Evolutionary conservation across 2,329 filamentous ascomycete genomes (phyloP).

Genomic region (Pyrenophora teres): DNA sequence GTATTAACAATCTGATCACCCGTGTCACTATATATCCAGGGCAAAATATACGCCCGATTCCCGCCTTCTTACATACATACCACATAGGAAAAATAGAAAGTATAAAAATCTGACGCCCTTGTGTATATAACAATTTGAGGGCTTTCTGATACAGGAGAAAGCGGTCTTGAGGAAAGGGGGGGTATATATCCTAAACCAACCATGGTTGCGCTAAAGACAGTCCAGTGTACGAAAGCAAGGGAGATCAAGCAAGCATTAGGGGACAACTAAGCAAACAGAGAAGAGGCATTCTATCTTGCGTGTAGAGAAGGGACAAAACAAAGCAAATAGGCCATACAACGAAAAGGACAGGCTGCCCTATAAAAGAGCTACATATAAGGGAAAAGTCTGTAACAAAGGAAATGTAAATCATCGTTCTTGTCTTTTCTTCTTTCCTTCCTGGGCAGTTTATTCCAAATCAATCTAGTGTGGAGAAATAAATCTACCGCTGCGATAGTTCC

Average conservation of each 20-base stretch:
- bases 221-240: neutral
- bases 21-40: no score
- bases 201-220: neutral
- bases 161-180: no score
- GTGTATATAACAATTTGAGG: no score
- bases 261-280: neutral
- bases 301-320: neutral
- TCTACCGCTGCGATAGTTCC: slow-evolving; percentile 24
- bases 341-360: slow-evolving; percentile 5
- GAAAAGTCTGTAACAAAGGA: slow-evolving; percentile 9
- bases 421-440: neutral
- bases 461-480: neutral
- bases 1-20: neutral
- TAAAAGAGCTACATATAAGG: neutral
- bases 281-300: neutral
- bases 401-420: slow-evolving; percentile 4
- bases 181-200: no score
- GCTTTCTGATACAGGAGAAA: no score
- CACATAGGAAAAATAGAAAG: no score
- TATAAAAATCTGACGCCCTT: no score
- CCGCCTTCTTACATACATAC: no score
- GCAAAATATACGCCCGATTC: no score
- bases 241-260: slow-evolving; percentile 4
- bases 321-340: neutral
- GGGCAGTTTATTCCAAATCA: neutral